Evolutionary conservation across 2,329 filamentous ascomycete genomes (phyloP), one percentile per base, ranked within the genome.

Genomic region (Coccinonectria pachysandricola): DNA sequence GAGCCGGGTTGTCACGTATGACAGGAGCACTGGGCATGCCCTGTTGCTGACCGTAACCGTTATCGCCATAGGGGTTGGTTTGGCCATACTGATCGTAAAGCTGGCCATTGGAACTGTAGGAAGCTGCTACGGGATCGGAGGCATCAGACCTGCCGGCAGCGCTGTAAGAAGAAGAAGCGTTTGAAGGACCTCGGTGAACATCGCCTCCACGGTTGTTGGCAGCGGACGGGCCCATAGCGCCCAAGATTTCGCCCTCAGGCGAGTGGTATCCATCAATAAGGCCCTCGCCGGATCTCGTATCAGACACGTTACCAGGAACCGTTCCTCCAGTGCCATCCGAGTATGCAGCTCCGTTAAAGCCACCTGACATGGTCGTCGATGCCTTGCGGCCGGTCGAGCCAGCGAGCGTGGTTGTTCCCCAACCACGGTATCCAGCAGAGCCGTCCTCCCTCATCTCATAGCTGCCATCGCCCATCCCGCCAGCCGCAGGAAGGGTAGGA

Each of bases 101-200:
- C 28, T 55, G 56, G 24, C 60, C 54, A 19, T 56, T 57, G 19
- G 56, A 57, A 21, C 61, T 60, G 42, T 70, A 71, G 3, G 60
- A 55, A 11, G 56, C 53, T 20, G 60, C 64, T 28, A 60, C 54
- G 15, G 54, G 59, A 12, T 77, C 74, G 8, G 75, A 79, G 7
- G 67, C 71, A 31, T 80, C 76, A 1, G 88, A 95, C 33, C 73
- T 74, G 22, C 75, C 77, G 6, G 75, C 81, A 8, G 78, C 79
- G 38, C 87, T 95, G 60, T 96, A 98, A 2, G 84, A 87, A 1
- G 91, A 96, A 0, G 91, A 98, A 5, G 91, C 91, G 48, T 96
- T 96, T 5, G 88, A 96, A 2, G 85, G 78, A 2, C 91, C 91
- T 28, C 91, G 80, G 40, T 81, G 83, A 18, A 96, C 81, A 40